Evolutionary conservation across 1,284 basidiomycete species (phyloP).

Genomic region (Papiliotrema laurentii): DNA sequence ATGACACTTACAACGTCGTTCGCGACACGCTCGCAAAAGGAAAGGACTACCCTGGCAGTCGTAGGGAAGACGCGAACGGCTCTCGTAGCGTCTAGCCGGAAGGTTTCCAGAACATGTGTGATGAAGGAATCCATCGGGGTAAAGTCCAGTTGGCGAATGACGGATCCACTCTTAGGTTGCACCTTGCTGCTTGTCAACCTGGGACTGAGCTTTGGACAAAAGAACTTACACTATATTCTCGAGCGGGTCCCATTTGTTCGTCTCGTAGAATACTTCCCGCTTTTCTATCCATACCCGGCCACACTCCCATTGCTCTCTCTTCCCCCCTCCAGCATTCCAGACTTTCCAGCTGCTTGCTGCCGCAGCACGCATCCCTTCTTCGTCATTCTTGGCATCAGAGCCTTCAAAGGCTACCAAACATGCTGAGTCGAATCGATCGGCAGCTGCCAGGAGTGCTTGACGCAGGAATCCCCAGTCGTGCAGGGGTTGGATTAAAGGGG

Average conservation of each 20-base stretch:
- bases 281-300: slow-evolving; percentile 91
- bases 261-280: slow-evolving; percentile 86
- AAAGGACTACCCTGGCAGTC: slow-evolving; percentile 40
- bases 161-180: slow-evolving; percentile 25
- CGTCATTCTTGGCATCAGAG: slow-evolving; percentile 67
- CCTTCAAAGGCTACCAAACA: slow-evolving; percentile 78
- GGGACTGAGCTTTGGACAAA: not conserved
- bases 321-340: slow-evolving; percentile 50
- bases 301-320: slow-evolving; percentile 74
- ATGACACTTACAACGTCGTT: slow-evolving; percentile 35
- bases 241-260: slow-evolving; percentile 68
- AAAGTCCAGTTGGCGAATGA: slow-evolving; percentile 61
- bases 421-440: slow-evolving; percentile 80
- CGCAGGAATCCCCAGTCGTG: slow-evolving; percentile 61
- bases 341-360: slow-evolving; percentile 81
- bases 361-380: slow-evolving; percentile 67
- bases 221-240: slow-evolving; percentile 74
- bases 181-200: slow-evolving; percentile 22
- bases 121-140: slow-evolving; percentile 92
- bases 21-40: slow-evolving; percentile 42
- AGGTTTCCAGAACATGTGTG: slow-evolving; percentile 59
- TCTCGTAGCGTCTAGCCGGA: slow-evolving; percentile 69
- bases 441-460: slow-evolving; percentile 65
- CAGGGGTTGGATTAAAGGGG: slow-evolving; percentile 59
- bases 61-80: slow-evolving; percentile 83